Evolutionary conservation across 202 grass and related monocot species (phyloP).

Genomic region (Elaeis oleifera): DNA sequence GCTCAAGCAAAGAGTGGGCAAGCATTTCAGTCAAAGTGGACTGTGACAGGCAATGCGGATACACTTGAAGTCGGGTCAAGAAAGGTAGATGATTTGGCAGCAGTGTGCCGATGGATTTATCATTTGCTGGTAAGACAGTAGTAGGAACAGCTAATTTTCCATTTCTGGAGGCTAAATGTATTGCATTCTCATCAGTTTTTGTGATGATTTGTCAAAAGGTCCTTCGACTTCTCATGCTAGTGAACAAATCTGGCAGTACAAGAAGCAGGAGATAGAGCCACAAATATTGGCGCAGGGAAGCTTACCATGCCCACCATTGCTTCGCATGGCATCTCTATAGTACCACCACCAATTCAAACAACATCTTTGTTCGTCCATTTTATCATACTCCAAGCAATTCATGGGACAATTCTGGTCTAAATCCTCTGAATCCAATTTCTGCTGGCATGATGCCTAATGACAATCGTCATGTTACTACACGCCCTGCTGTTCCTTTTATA

Average conservation of each 20-base stretch:
- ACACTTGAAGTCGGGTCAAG: conserved; percentile 18
- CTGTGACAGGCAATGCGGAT: conserved; percentile 15
- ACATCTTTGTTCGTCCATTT: conserved; percentile 54
- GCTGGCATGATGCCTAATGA: conserved; percentile 51
- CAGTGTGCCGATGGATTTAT: conserved; percentile 35
- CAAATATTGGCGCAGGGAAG: conserved; percentile 42
- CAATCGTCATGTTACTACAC: conserved; percentile 43
- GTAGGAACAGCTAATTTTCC: conserved; percentile 3
- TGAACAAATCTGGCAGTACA: conserved; percentile 43
- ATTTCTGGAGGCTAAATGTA: neutral
- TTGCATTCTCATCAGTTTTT: conserved; percentile 16
- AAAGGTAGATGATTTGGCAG: conserved; percentile 17
- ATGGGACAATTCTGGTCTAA: conserved; percentile 55
- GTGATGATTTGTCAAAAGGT: conserved; percentile 38
- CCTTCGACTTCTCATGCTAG: conserved; percentile 30
- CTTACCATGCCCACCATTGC: conserved; percentile 34
- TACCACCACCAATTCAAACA: conserved; percentile 57
- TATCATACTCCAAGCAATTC: conserved; percentile 58
- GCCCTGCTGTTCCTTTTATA: conserved; percentile 65
- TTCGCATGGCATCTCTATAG: conserved; percentile 41
- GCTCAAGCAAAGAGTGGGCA: conserved; percentile 13
- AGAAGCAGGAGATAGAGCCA: conserved; percentile 37
- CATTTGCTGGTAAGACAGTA: conserved; percentile 43
- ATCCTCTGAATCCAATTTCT: conserved; percentile 49
- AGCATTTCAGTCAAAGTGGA: conserved; percentile 35